A percentile compares a stretch with the other conserved stretches of the same genome.
These are phyloP conservation scores for Neonectria faginata DNA, from an alignment of 2,329 filamentous ascomycete genomes.

Conservation along the genomic window DNA sequence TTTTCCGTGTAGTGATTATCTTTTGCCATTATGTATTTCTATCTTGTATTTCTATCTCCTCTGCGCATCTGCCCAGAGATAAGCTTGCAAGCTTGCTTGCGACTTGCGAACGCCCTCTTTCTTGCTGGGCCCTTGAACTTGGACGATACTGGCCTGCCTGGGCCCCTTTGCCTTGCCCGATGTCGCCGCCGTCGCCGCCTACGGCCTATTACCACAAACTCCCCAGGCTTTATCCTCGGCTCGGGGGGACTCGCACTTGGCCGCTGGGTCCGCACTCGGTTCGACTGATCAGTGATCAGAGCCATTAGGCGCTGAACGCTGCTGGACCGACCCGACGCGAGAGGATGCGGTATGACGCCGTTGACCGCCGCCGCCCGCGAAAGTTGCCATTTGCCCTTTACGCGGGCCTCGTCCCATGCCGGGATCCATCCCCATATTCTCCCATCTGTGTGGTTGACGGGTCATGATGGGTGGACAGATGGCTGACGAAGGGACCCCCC, in stretches of 20 bases:
- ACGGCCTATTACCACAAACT: not conserved
- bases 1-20: conserved; percentile 42
- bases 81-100: conserved; percentile 42
- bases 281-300: conserved; percentile 6
- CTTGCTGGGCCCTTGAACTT: conserved; percentile 25
- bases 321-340: conserved; percentile 22
- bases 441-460: conserved; percentile 22
- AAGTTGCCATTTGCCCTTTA: conserved; percentile 18
- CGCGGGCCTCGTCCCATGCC: conserved; percentile 17
- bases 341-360: conserved; percentile 27
- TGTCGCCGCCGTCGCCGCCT: not conserved
- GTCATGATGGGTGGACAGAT: conserved; percentile 13
- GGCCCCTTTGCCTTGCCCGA: conserved; percentile 4
- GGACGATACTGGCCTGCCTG: conserved; percentile 17
- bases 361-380: conserved; percentile 28
- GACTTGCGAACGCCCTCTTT: conserved; percentile 29
- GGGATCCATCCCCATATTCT: conserved; percentile 23
- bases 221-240: conserved; percentile 1
- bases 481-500: conserved; percentile 1
- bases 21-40: conserved; percentile 56
- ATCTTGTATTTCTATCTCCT: conserved; percentile 56
- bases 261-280: conserved; percentile 21
- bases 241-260: conserved; percentile 3
- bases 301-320: conserved; percentile 11
- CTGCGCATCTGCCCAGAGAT: conserved; percentile 44